These are phyloP conservation scores for Metschnikowia corniflorae DNA, from an alignment of 805 yeast species.

Conservation along the genomic window DNA sequence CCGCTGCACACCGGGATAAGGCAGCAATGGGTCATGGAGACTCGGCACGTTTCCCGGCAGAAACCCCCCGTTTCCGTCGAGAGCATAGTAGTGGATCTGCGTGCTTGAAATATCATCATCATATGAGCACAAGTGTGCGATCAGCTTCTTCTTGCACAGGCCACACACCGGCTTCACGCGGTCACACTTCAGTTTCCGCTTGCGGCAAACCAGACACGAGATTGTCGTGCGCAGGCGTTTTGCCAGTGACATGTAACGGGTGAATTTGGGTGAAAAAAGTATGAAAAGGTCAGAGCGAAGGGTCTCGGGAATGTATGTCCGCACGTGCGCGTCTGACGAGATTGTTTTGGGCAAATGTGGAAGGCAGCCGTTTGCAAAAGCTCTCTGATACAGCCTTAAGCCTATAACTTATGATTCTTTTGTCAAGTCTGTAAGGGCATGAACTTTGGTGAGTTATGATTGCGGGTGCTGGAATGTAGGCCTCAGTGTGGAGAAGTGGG, in stretches of 20 bases:
- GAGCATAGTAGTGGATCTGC: background rate
- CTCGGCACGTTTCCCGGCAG: background rate
- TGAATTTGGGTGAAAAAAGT: background rate
- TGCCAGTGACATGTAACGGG: conserved; percentile 11
- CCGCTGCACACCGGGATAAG: background rate
- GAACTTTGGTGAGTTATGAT: background rate
- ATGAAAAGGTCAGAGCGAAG: background rate
- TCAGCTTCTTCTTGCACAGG: conserved; percentile 38
- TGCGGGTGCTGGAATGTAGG: background rate
- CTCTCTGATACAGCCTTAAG: no score
- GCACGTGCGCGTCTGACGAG: no score
- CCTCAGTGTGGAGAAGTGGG: background rate
- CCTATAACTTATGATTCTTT: no score
- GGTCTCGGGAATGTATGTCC: no score
- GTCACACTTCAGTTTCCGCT: conserved; percentile 42
- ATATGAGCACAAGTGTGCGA: conserved; percentile 41
- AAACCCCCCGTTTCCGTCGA: background rate
- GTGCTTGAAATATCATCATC: conserved; percentile 20
- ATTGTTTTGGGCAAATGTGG: no score
- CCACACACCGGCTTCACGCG: conserved; percentile 43
- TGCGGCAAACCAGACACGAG: conserved; percentile 43
- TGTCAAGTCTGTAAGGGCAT: no score
- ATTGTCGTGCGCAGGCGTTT: conserved; percentile 41
- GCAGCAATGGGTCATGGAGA: background rate
- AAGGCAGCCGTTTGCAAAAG: no score